Conservation (phyloP, 1,284 basidiomycete genomes). For the Pseudozyma thailandica region DNA sequence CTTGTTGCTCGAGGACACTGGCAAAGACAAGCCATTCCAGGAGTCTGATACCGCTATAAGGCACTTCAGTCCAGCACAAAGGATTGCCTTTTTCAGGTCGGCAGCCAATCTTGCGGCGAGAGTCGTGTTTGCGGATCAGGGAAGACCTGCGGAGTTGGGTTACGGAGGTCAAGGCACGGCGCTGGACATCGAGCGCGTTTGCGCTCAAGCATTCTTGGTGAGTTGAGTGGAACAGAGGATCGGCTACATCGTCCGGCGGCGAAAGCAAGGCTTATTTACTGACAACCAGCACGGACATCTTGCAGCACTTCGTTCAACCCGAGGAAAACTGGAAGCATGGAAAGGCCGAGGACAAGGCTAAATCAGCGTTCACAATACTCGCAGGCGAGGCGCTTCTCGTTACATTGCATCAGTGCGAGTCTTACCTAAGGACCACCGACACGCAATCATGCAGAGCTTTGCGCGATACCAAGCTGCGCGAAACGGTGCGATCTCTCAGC, state of each 20-base stretch:
- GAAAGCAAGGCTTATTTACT: neutral
- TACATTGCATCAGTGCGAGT: slow-evolving; percentile 10
- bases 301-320: neutral
- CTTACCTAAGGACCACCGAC: neutral
- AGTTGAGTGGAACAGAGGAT: too few relatives aligned
- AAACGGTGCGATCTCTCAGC: neutral
- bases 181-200: slow-evolving; percentile 1
- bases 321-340: neutral
- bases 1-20: slow-evolving; percentile 1
- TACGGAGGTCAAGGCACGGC: slow-evolving; percentile 4
- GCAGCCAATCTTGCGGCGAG: slow-evolving; percentile 22
- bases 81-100: slow-evolving; percentile 19
- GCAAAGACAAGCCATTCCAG: neutral
- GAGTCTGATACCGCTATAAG: neutral
- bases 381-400: slow-evolving; percentile 28
- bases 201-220: slow-evolving; percentile 12
- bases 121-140: slow-evolving; percentile 9
- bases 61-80: slow-evolving; percentile 10
- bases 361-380: slow-evolving; percentile 11
- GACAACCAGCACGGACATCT: too few relatives aligned
- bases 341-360: neutral
- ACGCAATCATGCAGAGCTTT: neutral
- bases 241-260: neutral
- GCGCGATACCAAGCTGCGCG: neutral
- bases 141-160: slow-evolving; percentile 5